Evolutionary conservation across 345 rosid genomes (phyloP).

Genomic region (Mangifera indica): DNA sequence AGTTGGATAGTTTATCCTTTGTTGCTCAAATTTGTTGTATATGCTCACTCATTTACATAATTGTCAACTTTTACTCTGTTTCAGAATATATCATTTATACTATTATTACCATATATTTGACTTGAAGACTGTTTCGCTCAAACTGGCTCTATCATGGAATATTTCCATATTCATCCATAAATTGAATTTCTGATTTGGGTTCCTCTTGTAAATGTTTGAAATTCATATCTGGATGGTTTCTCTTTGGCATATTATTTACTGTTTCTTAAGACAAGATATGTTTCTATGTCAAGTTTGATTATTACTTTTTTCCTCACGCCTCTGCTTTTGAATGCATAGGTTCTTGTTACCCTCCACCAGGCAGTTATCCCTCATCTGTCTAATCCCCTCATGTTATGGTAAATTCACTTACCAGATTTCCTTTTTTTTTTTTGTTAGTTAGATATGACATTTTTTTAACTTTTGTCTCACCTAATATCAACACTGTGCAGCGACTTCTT

Average conservation of each 20-base stretch:
- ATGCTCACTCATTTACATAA: too few species aligned
- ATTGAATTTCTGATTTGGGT: too few species aligned
- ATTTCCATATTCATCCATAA: too few species aligned
- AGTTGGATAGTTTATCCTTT: background rate
- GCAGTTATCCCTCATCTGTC: conserved; percentile 76
- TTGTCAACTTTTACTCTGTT: background rate
- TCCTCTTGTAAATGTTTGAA: background rate
- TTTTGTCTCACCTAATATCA: conserved; percentile 19
- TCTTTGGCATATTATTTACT: background rate
- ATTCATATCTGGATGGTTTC: background rate
- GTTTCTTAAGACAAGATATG: background rate
- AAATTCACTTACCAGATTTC: conserved; percentile 1
- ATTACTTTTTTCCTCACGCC: conserved; percentile 9
- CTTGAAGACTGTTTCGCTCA: too few species aligned
- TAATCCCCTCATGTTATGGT: conserved; percentile 83
- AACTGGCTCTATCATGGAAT: too few species aligned
- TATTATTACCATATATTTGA: too few species aligned
- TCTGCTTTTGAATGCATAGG: conserved; percentile 49
- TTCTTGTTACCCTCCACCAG: conserved; percentile 70
- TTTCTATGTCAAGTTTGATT: background rate
- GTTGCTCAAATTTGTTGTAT: background rate
- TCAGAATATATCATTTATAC: too few species aligned
- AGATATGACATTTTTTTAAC: background rate
- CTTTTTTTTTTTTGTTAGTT: conserved; percentile 5
- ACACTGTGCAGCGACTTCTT: conserved; percentile 75